These are phyloP conservation scores for Platanthera guangdongensis DNA, from an alignment of 106 monocot genomes.

Conservation along the genomic window DNA sequence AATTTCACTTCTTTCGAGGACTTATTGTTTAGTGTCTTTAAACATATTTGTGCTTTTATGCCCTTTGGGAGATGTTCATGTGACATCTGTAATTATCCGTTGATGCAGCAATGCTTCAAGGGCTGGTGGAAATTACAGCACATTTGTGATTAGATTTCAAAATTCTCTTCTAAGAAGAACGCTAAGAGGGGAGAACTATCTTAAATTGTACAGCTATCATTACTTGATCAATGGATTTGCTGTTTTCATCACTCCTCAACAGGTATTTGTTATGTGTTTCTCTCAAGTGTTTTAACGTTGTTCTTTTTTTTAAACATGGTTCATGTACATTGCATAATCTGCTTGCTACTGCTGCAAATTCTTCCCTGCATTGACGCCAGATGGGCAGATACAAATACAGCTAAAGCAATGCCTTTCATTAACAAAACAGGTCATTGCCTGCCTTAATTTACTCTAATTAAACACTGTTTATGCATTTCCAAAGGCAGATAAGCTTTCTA, in stretches of 20 bases:
- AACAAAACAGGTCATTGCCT: not conserved
- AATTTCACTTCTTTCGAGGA: not conserved
- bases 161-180: conserved; percentile 63
- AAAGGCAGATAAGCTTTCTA: conserved; percentile 81
- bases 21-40: not conserved
- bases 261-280: conserved; percentile 33
- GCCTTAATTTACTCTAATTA: not conserved
- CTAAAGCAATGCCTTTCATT: not conserved
- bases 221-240: conserved; percentile 92
- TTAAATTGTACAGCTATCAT: conserved; percentile 84
- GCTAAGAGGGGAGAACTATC: conserved; percentile 64
- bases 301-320: not conserved
- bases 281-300: not conserved
- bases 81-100: not conserved
- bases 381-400: not conserved
- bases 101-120: conserved; percentile 52
- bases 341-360: not conserved
- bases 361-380: not conserved
- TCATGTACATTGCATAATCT: not conserved
- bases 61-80: not conserved
- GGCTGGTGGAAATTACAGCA: conserved; percentile 37
- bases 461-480: conserved; percentile 7
- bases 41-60: not conserved
- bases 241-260: conserved; percentile 67
- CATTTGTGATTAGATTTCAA: conserved; percentile 59